These are phyloP conservation scores for Cadophora sp. DNA, from an alignment of 2,329 filamentous ascomycete genomes.

Conservation along the genomic window DNA sequence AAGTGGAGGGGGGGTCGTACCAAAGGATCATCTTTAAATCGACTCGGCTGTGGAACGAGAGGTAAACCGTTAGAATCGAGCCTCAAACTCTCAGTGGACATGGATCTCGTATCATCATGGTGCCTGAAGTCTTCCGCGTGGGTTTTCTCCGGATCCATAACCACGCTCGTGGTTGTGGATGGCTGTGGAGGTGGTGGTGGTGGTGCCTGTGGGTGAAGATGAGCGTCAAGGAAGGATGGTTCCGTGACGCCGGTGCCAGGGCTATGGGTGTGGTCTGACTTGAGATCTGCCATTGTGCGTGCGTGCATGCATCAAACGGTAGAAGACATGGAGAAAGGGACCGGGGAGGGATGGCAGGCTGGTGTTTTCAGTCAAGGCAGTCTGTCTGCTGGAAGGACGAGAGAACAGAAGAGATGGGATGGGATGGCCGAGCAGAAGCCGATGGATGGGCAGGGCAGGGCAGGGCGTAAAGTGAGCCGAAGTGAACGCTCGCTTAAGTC, in stretches of 20 bases:
- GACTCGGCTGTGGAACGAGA: slow-evolving; percentile 43
- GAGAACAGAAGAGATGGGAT: not conserved
- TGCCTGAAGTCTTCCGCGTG: slow-evolving; percentile 11
- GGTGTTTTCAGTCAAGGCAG: not conserved
- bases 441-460: too few species aligned
- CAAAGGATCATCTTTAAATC: slow-evolving; percentile 44
- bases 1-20: slow-evolving; percentile 21
- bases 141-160: slow-evolving; percentile 20
- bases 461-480: too few species aligned
- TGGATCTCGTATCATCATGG: slow-evolving; percentile 10
- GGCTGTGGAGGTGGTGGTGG: not conserved
- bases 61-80: slow-evolving; percentile 39
- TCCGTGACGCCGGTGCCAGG: not conserved
- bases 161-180: not conserved
- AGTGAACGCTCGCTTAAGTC: too few species aligned
- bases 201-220: too few species aligned
- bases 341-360: not conserved
- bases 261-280: not conserved
- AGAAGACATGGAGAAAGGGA: not conserved
- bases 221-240: slow-evolving; percentile 1
- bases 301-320: not conserved
- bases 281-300: slow-evolving; percentile 6
- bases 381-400: not conserved
- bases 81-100: slow-evolving; percentile 25
- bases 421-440: not conserved